phyloP scores from a whole-genome alignment of 352 stramenopile genomes.

The Achlya hypogyna region DNA sequence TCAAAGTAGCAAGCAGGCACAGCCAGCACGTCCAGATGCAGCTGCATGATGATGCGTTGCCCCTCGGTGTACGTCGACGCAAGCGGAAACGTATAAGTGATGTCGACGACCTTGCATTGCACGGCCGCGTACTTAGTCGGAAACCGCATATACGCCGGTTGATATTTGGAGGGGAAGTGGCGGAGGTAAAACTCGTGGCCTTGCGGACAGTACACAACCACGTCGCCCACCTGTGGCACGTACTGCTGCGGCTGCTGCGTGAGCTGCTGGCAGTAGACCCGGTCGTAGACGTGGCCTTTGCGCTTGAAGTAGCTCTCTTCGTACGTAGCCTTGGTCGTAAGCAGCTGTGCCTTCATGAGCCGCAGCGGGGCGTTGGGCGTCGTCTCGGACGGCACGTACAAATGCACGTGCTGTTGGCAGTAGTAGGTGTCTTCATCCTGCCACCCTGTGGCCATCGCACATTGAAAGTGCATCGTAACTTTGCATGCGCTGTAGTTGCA shows the following conservation, averaged over 20 bases:
- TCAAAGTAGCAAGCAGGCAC: slow-evolving; percentile 34
- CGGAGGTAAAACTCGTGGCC: slow-evolving; percentile 47
- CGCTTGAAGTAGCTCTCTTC: slow-evolving; percentile 14
- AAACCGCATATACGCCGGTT: slow-evolving; percentile 43
- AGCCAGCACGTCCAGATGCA: slow-evolving; percentile 54
- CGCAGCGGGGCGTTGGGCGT: neutral
- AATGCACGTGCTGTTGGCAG: slow-evolving; percentile 5
- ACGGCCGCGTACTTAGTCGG: slow-evolving; percentile 45
- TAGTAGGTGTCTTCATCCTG: slow-evolving; percentile 19
- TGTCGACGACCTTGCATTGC: slow-evolving; percentile 64
- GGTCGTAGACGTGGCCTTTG: slow-evolving; percentile 13
- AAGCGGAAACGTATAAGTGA: slow-evolving; percentile 68
- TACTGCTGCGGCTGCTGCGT: slow-evolving; percentile 38
- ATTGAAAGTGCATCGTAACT: slow-evolving; percentile 80
- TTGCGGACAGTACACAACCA: slow-evolving; percentile 75
- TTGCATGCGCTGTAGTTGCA: slow-evolving; percentile 51
- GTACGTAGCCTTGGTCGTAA: neutral
- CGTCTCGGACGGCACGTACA: neutral
- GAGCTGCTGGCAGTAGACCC: slow-evolving; percentile 14
- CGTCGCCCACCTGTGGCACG: slow-evolving; percentile 69
- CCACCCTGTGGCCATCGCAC: slow-evolving; percentile 25
- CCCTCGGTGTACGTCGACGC: slow-evolving; percentile 45
- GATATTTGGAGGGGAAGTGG: slow-evolving; percentile 27
- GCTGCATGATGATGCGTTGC: slow-evolving; percentile 59
- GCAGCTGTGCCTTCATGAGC: neutral